phyloP scores from a whole-genome alignment of 768 basidiomycete genomes.

The Lentinula aciculospora region DNA sequence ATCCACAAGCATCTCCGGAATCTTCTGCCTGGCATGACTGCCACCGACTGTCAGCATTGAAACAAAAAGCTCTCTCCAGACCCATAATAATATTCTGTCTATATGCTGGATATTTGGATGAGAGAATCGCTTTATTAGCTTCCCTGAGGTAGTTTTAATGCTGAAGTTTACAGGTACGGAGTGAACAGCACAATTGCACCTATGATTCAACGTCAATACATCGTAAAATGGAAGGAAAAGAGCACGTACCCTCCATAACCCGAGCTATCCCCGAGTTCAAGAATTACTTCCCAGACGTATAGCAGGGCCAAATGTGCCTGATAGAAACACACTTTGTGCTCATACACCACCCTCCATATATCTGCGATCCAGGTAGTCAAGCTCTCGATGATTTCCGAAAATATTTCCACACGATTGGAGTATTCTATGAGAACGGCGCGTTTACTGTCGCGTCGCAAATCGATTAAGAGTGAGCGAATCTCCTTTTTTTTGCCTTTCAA shows the following conservation, averaged over 20 bases:
- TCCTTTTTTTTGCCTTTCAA: constrained; percentile 50
- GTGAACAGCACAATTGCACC: constrained; percentile 38
- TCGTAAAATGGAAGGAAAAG: not conserved
- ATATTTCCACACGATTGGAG: constrained; percentile 48
- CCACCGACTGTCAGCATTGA: constrained; percentile 40
- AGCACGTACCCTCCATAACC: constrained; percentile 19
- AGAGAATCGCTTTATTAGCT: constrained; percentile 32
- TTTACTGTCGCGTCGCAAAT: constrained; percentile 50
- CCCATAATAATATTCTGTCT: constrained; percentile 44
- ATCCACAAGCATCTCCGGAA: constrained; percentile 55
- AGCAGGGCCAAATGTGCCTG: constrained; percentile 53
- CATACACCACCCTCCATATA: constrained; percentile 59
- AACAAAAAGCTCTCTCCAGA: constrained; percentile 67
- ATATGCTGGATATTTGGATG: constrained; percentile 32
- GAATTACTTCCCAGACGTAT: constrained; percentile 38
- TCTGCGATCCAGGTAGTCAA: constrained; percentile 55
- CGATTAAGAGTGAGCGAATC: constrained; percentile 44
- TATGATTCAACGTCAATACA: constrained; percentile 12
- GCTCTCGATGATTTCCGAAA: constrained; percentile 50
- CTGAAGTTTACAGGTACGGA: constrained; percentile 29
- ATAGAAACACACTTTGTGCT: constrained; percentile 45
- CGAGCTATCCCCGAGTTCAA: constrained; percentile 22
- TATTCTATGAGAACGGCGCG: constrained; percentile 45
- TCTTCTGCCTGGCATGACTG: constrained; percentile 19
- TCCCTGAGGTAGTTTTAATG: constrained; percentile 29